Conservation (phyloP, 1,139 yeast genomes). For the Lodderomyces metapsilosis region DNA sequence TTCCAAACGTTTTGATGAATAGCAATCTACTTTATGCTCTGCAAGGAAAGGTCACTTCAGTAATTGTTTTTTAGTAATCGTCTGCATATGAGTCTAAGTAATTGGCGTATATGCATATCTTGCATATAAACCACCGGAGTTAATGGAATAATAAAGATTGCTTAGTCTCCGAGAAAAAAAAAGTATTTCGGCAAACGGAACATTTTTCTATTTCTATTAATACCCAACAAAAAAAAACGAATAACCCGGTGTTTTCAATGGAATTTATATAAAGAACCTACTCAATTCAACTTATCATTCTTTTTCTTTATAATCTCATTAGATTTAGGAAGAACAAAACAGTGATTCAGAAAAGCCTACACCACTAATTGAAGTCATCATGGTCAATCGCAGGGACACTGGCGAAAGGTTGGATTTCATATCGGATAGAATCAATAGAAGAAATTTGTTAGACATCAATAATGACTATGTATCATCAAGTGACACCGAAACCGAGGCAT, state of each 20-base stretch:
- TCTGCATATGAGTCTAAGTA: too few relatives aligned
- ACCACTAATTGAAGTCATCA: too few relatives aligned
- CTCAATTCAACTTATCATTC: too few relatives aligned
- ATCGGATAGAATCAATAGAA: constrained; percentile 15
- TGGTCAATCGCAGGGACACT: constrained; percentile 1
- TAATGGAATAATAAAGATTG: background rate
- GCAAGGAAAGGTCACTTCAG: too few relatives aligned
- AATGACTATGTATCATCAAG: constrained; percentile 18
- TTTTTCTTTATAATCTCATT: too few relatives aligned
- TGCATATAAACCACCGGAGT: too few relatives aligned
- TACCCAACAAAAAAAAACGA: constrained; percentile 1
- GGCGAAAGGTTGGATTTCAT: constrained; percentile 16
- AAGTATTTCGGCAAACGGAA: background rate
- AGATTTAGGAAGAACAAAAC: too few relatives aligned
- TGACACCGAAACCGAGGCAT: constrained; percentile 7
- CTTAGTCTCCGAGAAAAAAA: background rate
- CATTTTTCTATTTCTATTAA: background rate
- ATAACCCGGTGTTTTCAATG: background rate
- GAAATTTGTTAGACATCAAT: constrained; percentile 19
- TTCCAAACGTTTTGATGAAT: too few relatives aligned
- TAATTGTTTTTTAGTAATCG: too few relatives aligned
- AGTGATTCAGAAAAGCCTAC: too few relatives aligned
- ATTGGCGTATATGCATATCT: too few relatives aligned
- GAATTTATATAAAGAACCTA: background rate
- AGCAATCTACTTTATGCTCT: too few relatives aligned